phyloP scores from a whole-genome alignment of 805 yeast genomes.

The Myxozyma neotropica region DNA sequence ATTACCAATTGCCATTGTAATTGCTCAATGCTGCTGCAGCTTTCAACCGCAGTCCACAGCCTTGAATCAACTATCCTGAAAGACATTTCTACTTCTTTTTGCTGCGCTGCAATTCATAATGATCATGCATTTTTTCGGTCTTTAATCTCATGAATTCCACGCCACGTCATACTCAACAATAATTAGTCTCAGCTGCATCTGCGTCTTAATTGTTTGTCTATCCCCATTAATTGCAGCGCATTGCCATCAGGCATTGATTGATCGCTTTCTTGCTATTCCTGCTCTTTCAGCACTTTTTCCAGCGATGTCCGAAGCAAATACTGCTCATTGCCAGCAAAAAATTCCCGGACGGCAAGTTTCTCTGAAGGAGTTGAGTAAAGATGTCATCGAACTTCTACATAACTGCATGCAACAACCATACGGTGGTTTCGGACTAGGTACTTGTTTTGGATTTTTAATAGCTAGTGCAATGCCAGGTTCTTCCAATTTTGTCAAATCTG shows the following conservation, averaged over 20 bases:
- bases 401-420: constrained; percentile 6
- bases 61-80: not conserved
- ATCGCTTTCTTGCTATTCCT: no score
- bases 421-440: constrained; percentile 13
- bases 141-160: not conserved
- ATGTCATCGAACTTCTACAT: not conserved
- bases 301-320: not conserved
- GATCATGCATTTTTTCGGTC: not conserved
- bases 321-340: not conserved
- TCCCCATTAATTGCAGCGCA: no score
- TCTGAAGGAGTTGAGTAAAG: not conserved
- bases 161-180: no score
- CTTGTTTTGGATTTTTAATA: constrained; percentile 20
- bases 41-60: not conserved
- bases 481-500: not conserved
- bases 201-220: not conserved
- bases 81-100: no score
- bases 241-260: no score
- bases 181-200: not conserved
- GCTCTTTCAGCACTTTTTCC: no score
- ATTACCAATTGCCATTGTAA: no score
- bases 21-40: no score
- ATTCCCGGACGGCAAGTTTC: not conserved
- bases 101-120: no score
- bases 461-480: constrained; percentile 14